Evolutionary conservation across 495 filamentous ascomycete species (phyloP).

Genomic region (Pseudevernia furfuracea): DNA sequence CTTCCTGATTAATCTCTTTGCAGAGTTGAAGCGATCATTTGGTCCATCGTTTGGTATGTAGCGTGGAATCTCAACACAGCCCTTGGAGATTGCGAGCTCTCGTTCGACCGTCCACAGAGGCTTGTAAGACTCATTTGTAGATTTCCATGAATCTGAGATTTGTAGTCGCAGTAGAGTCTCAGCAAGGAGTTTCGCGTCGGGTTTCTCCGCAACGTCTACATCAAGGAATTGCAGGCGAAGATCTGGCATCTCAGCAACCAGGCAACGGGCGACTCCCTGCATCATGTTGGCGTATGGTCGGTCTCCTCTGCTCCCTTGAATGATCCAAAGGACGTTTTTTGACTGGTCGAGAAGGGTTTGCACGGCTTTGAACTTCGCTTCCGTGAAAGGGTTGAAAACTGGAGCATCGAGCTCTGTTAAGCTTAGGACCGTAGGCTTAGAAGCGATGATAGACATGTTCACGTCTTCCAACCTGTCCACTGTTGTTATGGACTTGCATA

Average conservation of each 20-base stretch:
- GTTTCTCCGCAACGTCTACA: slow-evolving; percentile 20
- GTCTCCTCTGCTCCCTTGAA: slow-evolving; percentile 32
- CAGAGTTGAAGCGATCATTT: slow-evolving; percentile 38
- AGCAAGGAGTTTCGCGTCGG: neutral
- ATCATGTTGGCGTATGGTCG: slow-evolving; percentile 29
- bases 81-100: slow-evolving; percentile 28
- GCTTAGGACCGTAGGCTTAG: slow-evolving; percentile 14
- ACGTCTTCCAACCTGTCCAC: neutral
- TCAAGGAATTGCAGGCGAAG: slow-evolving; percentile 31
- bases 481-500: slow-evolving; percentile 30
- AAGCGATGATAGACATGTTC: neutral
- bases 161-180: neutral
- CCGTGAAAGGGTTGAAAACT: slow-evolving; percentile 35
- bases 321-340: slow-evolving; percentile 40
- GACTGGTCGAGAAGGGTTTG: slow-evolving; percentile 30
- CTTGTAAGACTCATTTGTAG: neutral
- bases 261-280: slow-evolving; percentile 37
- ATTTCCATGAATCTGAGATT: neutral
- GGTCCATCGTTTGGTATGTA: slow-evolving; percentile 22
- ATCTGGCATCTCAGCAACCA: slow-evolving; percentile 10
- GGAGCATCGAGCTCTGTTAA: slow-evolving; percentile 41
- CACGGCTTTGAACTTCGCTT: slow-evolving; percentile 23
- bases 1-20: slow-evolving; percentile 23
- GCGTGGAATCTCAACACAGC: slow-evolving; percentile 30
- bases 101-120: slow-evolving; percentile 30